phyloP scores from a whole-genome alignment of 1,139 yeast species.

The Sugiyamaella japonica region DNA sequence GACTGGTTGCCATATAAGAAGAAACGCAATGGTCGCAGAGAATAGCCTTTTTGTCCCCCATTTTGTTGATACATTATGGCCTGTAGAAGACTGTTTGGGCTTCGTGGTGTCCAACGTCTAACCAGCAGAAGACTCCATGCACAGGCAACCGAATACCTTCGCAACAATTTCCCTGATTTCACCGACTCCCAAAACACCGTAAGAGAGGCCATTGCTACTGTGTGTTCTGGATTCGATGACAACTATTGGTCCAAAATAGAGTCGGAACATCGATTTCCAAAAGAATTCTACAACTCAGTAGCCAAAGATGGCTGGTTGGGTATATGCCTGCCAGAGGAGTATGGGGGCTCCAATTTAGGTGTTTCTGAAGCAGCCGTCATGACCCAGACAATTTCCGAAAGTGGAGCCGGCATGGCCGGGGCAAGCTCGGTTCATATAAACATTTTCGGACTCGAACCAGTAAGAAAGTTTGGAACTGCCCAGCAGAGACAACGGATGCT shows the following conservation, averaged over 20 bases:
- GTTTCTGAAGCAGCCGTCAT: constrained; percentile 20
- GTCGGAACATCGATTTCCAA: constrained; percentile 16
- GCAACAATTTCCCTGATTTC: constrained; percentile 14
- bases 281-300: constrained; percentile 16
- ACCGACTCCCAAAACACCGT: constrained; percentile 17
- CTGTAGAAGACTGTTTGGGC: background rate
- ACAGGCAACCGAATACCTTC: constrained; percentile 12
- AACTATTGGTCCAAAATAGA: constrained; percentile 17
- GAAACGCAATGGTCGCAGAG: background rate
- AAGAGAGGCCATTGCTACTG: constrained; percentile 13
- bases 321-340: constrained; percentile 18
- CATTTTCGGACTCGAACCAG: constrained; percentile 21
- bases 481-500: constrained; percentile 20
- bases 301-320: constrained; percentile 21
- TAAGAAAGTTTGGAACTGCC: constrained; percentile 19
- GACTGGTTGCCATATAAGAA: background rate
- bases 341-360: constrained; percentile 19
- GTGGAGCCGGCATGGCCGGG: constrained; percentile 20
- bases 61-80: background rate
- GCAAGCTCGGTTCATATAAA: constrained; percentile 20
- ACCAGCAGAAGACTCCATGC: constrained; percentile 1
- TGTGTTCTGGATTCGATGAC: constrained; percentile 18
- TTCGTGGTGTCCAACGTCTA: background rate
- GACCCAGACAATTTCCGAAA: constrained; percentile 19
- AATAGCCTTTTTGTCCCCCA: too few relatives aligned